Conservation (phyloP, 2,329 filamentous ascomycete genomes). For the Microcyclosporella mali region DNA sequence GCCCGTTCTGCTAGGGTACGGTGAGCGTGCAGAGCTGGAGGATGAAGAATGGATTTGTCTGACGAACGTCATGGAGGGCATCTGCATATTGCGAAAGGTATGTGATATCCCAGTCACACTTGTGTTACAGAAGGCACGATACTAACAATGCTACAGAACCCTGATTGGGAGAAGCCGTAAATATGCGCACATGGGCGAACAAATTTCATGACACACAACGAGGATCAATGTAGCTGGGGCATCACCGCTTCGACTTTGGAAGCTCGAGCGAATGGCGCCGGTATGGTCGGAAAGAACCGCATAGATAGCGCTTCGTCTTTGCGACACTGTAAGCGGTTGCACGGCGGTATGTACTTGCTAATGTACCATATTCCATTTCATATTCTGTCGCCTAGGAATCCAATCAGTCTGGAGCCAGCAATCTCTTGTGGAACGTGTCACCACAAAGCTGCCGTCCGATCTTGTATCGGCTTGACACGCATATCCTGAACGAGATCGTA, state of each 20-base stretch:
- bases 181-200: neutral
- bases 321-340: too few species aligned
- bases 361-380: constrained; percentile 2
- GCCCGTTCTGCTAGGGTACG: constrained; percentile 89
- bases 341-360: neutral
- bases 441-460: too few species aligned
- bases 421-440: too few species aligned
- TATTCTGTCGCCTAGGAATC: too few species aligned
- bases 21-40: constrained; percentile 92
- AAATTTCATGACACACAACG: too few species aligned
- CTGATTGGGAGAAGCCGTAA: constrained; percentile 28
- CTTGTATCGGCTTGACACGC: too few species aligned
- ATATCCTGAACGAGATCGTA: too few species aligned
- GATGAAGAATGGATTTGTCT: constrained; percentile 95
- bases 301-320: neutral
- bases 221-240: too few species aligned
- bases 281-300: neutral
- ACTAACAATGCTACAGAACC: constrained; percentile 20
- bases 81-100: constrained; percentile 97
- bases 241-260: too few species aligned
- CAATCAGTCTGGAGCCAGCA: too few species aligned
- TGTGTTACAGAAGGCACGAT: neutral
- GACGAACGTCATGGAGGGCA: constrained; percentile 82
- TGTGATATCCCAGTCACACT: constrained; percentile 26
- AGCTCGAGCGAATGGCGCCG: too few species aligned